Conservation (phyloP, 306 rosid species). For the Quercus aquifolioides region DNA sequence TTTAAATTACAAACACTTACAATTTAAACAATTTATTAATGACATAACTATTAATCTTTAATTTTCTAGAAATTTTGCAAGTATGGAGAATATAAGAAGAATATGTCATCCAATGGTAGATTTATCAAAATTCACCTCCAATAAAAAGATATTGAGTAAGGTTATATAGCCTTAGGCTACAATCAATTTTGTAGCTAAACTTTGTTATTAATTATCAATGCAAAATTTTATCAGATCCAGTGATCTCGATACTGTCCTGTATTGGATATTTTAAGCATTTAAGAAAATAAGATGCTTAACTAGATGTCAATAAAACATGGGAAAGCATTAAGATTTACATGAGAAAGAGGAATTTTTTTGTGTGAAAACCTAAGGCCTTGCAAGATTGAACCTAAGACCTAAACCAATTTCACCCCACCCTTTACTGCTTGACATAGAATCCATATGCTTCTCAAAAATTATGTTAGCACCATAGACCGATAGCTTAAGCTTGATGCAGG, state of each 20-base stretch:
- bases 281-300: neutral
- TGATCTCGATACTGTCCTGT: neutral
- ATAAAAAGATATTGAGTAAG: too few relatives aligned
- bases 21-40: too few relatives aligned
- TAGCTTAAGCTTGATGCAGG: neutral
- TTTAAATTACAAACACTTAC: too few relatives aligned
- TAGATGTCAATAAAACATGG: neutral
- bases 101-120: too few relatives aligned
- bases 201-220: neutral
- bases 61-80: too few relatives aligned
- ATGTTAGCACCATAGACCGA: neutral
- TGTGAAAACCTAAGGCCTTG: neutral
- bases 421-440: neutral
- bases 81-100: too few relatives aligned
- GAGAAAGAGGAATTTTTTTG: neutral
- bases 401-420: neutral
- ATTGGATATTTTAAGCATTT: neutral
- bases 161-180: rapidly evolving
- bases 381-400: neutral
- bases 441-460: neutral
- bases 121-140: too few relatives aligned
- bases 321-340: neutral
- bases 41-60: too few relatives aligned
- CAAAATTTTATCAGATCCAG: neutral
- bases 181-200: too few relatives aligned